Percentiles rank a stretch among this genome's conserved stretches.
Conservation (phyloP, 352 stramenopile genomes). For the Pythium aquatile region DNA sequence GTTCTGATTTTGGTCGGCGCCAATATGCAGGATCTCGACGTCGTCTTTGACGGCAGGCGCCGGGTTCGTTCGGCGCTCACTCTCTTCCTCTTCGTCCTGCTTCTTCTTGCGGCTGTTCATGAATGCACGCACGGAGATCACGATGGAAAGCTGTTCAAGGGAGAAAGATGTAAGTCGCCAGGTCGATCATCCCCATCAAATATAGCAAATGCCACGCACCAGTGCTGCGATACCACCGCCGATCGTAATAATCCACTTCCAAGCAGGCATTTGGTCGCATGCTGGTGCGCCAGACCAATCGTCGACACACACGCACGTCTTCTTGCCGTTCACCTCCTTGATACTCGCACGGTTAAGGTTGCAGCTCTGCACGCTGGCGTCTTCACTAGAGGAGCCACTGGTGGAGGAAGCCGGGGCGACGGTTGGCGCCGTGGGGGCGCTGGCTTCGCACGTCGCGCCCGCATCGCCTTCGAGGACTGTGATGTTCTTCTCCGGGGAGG, state of each 20-base stretch:
- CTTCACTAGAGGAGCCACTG: conserved; percentile 16
- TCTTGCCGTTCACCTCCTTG: conserved; percentile 34
- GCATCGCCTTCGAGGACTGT: conserved; percentile 33
- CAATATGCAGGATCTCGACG: conserved; percentile 30
- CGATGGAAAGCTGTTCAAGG: conserved; percentile 27
- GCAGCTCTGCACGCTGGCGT: conserved; percentile 37
- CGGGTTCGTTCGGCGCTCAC: conserved; percentile 9
- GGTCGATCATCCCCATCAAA: background rate
- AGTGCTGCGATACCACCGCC: conserved; percentile 35
- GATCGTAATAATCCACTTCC: conserved; percentile 43
- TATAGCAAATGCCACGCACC: conserved; percentile 23
- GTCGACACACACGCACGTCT: conserved; percentile 34
- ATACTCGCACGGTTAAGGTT: conserved; percentile 53
- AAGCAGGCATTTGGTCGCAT: conserved; percentile 33
- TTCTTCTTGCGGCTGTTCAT: conserved; percentile 34
- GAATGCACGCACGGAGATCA: conserved; percentile 32
- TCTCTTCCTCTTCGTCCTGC: conserved; percentile 19
- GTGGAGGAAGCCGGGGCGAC: background rate
- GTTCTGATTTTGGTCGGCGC: conserved; percentile 18
- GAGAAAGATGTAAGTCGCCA: background rate
- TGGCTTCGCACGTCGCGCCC: conserved; percentile 20
- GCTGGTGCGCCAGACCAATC: conserved; percentile 35
- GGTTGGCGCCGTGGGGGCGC: conserved; percentile 13
- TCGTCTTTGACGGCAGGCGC: conserved; percentile 15
- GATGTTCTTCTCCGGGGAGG: conserved; percentile 41